A percentile compares a stretch with the other conserved stretches of the same genome.
phyloP scores from a whole-genome alignment of 305 asterid species.

The Salvia sclarea region DNA sequence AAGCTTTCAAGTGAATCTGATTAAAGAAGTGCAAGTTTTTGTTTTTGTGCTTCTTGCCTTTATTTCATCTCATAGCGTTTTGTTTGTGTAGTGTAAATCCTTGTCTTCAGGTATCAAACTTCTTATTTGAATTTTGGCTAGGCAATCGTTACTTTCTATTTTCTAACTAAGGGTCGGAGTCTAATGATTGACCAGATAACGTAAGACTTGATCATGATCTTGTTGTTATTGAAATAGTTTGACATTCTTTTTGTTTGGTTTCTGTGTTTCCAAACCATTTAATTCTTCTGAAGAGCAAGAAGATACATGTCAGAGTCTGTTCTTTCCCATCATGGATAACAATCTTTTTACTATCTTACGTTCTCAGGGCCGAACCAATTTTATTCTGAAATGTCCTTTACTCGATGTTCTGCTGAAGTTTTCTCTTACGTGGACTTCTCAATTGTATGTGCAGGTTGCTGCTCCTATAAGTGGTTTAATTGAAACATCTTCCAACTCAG shows the following conservation, averaged over 20 bases:
- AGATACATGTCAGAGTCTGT: background rate
- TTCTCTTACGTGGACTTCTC: constrained; percentile 25
- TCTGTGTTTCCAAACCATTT: constrained; percentile 12
- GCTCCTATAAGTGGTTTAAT: constrained; percentile 67
- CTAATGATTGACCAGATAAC: background rate
- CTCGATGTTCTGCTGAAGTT: constrained; percentile 11
- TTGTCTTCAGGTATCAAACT: background rate
- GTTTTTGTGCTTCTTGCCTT: background rate
- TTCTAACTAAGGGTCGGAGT: too few relatives aligned
- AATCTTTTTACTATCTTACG: constrained; percentile 5
- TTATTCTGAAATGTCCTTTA: background rate
- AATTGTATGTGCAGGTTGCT: constrained; percentile 57
- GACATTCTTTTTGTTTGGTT: constrained; percentile 1
- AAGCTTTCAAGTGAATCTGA: too few relatives aligned
- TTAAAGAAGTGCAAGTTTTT: too few relatives aligned
- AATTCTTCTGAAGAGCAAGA: constrained; percentile 11
- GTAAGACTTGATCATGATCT: background rate
- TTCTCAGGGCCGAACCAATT: constrained; percentile 4
- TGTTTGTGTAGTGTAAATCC: background rate
- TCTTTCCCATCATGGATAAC: background rate
- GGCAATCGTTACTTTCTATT: constrained; percentile 12
- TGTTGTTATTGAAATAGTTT: background rate
- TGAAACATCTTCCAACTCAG: constrained; percentile 75
- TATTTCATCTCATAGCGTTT: background rate
- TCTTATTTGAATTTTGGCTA: constrained; percentile 7